phyloP scores from a whole-genome alignment of 129 eudicot genomes.

The Rutidosis leptorrhynchoides region DNA sequence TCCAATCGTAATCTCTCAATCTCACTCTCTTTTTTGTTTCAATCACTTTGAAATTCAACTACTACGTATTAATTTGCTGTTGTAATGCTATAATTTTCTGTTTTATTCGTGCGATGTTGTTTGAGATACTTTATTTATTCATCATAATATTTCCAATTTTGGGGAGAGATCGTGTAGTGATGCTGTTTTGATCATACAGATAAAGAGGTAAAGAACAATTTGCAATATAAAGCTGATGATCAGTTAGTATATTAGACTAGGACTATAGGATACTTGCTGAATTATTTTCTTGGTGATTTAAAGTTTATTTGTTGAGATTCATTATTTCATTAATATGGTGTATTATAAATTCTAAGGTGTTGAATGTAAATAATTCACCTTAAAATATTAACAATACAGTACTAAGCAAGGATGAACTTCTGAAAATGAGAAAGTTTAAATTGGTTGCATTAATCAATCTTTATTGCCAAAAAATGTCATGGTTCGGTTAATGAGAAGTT shows the following conservation, averaged over 20 bases:
- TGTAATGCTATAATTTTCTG: too few species aligned
- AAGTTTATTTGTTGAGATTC: not conserved
- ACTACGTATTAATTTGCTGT: not conserved
- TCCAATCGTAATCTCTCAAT: conserved; percentile 48
- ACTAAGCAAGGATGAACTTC: not conserved
- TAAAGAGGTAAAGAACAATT: not conserved
- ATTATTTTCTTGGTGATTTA: not conserved
- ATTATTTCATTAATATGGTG: too few species aligned
- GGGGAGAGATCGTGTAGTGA: conserved; percentile 15
- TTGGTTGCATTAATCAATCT: not conserved
- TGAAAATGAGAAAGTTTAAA: too few species aligned
- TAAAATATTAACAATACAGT: too few species aligned
- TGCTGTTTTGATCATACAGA: conserved; percentile 20
- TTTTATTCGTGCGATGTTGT: not conserved
- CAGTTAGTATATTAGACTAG: not conserved
- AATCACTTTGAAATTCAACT: conserved; percentile 13
- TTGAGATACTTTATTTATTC: not conserved
- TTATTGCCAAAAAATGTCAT: not conserved
- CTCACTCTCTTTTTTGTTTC: conserved; percentile 21
- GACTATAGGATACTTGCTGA: not conserved
- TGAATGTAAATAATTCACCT: not conserved
- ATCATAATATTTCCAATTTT: not conserved
- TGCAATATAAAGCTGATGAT: not conserved
- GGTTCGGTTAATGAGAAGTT: not conserved
- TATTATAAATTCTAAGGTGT: not conserved